Evolutionary conservation across 179 eudicot species (phyloP), one percentile per base, ranked within the genome.

Genomic region (Spinacia oleracea): DNA sequence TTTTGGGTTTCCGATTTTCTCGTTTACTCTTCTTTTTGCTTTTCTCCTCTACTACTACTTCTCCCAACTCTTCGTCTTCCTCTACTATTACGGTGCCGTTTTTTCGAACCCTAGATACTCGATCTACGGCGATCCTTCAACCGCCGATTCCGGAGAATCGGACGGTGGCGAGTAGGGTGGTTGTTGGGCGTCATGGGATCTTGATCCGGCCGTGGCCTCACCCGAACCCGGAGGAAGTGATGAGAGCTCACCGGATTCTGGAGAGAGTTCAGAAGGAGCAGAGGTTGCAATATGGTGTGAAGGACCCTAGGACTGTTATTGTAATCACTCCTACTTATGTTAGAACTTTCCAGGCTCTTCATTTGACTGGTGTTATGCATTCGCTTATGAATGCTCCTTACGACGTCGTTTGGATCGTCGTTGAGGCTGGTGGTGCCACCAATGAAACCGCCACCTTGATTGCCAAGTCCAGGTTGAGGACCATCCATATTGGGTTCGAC

Each of bases 191-290:
- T 59, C 99, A 96, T 74, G 97, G 98, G 85, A 96, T 96, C 79
- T 55, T 87, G 81, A 89, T 93, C 75, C 86, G 98, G 70, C 98
- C 97, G 6, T 96, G 99, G 99, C 98, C 98, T 18, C 99, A 96
- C 85, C 98, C 98, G 71, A 86, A 93, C 75, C 91, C 93, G 70
- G 84, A 74, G 35, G 96, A 96, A 88, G 97, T 96, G 32, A 86
- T 90, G 90, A 82, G 89, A 79, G 98, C 99, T 10, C 99, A 96
- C 66, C 72, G 81, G 91, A 90, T 96, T 74, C 82, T 96, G 27
- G 96, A 93, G 78, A 75, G 92, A 60, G 98, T 96, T 40, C 99
- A 96, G 86, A 87, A 78, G 72, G 98, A 96, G 87, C 99, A 96
- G 90, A 91, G 91, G 85, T 15, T 86, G 71, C 93, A 87, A 79